Percentiles rank a stretch among this genome's conserved stretches.
Evolutionary conservation across 345 rosid species (phyloP).

Genomic region (Eucalyptus pumila): DNA sequence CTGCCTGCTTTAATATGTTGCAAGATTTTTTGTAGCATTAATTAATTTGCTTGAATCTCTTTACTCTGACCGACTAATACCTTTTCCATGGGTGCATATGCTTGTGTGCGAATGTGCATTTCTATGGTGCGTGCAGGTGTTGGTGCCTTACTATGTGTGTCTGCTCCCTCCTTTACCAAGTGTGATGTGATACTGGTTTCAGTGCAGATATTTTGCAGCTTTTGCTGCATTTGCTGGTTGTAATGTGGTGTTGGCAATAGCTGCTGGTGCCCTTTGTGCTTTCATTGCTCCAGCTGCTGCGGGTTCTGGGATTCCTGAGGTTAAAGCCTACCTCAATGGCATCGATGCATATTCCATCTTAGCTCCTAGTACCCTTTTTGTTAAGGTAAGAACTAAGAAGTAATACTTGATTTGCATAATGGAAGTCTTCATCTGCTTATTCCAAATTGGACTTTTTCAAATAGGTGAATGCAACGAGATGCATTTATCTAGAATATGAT

Average conservation of each 20-base stretch:
- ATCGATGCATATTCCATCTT: conserved; percentile 28
- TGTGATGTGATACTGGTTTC: not conserved
- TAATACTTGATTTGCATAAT: not conserved
- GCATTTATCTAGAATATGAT: not conserved
- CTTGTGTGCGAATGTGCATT: not conserved
- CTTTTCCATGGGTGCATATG: not conserved
- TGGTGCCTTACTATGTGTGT: not conserved
- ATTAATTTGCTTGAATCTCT: not conserved
- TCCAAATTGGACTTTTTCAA: not conserved
- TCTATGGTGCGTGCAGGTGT: not conserved
- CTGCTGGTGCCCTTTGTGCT: conserved; percentile 27
- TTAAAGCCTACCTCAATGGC: conserved; percentile 45
- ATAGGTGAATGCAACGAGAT: not conserved
- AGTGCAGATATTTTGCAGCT: conserved; percentile 26
- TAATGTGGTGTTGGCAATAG: conserved; percentile 16
- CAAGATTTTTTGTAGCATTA: not conserved
- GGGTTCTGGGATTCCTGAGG: conserved; percentile 44
- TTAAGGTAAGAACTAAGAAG: conserved; percentile 15
- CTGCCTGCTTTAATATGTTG: not conserved
- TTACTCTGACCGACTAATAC: not conserved
- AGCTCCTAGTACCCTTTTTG: conserved; percentile 32
- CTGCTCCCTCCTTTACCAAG: not conserved
- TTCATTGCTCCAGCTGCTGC: conserved; percentile 35
- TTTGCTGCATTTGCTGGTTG: conserved; percentile 14
- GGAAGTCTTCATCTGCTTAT: not conserved